phyloP scores from a whole-genome alignment of 805 yeast genomes.

The Saccharomycopsis schoenii region DNA sequence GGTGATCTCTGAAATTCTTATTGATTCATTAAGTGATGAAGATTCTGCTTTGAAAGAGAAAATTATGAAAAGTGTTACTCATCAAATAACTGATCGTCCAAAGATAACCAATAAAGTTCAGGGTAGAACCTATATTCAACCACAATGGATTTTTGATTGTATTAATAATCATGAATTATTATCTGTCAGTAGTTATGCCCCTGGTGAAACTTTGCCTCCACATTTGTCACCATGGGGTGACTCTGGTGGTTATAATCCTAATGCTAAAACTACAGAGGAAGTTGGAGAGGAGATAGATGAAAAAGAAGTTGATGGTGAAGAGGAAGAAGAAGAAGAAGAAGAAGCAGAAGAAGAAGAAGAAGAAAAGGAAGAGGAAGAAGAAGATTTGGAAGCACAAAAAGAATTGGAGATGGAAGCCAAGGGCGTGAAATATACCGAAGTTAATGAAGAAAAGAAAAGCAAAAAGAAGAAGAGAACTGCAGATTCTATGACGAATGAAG shows the following conservation, averaged over 20 bases:
- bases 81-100: slow-evolving; percentile 93
- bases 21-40: slow-evolving; percentile 54
- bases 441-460: slow-evolving; percentile 27
- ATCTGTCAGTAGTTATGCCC: slow-evolving; percentile 75
- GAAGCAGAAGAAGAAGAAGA: slow-evolving; percentile 44
- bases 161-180: slow-evolving; percentile 67
- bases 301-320: slow-evolving; percentile 42
- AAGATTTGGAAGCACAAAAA: slow-evolving; percentile 52
- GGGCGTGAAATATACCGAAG: slow-evolving; percentile 70
- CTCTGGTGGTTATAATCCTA: slow-evolving; percentile 82
- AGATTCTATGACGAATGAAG: slow-evolving; percentile 30
- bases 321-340: slow-evolving; percentile 43
- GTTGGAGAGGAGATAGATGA: slow-evolving; percentile 38
- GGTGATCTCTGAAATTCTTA: slow-evolving; percentile 74
- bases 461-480: slow-evolving; percentile 29
- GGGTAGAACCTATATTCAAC: slow-evolving; percentile 91
- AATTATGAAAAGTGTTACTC: slow-evolving; percentile 49
- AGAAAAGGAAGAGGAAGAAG: slow-evolving; percentile 37
- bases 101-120: slow-evolving; percentile 63
- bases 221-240: slow-evolving; percentile 99
- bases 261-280: slow-evolving; percentile 35
- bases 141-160: slow-evolving; percentile 96
- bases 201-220: slow-evolving; percentile 93
- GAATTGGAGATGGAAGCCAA: slow-evolving; percentile 87
- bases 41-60: slow-evolving; percentile 29